Evolutionary conservation across 345 rosid species (phyloP), one percentile per base, ranked within the genome.

Genomic region (Firmiana major): DNA sequence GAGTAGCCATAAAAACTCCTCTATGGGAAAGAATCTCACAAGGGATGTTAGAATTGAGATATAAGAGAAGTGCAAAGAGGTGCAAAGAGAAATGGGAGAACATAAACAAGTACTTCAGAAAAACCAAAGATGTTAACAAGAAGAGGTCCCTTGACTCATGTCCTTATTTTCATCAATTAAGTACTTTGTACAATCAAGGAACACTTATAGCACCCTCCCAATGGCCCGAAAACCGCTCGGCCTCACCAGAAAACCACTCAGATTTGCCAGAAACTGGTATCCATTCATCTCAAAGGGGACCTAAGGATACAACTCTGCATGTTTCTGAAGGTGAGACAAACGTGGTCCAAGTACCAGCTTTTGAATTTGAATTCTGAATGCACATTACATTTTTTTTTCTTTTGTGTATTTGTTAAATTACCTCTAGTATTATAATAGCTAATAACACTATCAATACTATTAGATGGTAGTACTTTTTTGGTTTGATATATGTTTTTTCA

Each of bases 71-170:
- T 79, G 91, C 97, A 51, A 95, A 93, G 89, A 90, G 97, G 72
- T 95, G 99, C 82, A 95, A 95, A 84, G 98, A 95, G 91, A 95
- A 95, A 85, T 95, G 99, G 99, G 99, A 95, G 87, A 95, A 93
- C 88, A 93, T 93, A 77, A 95, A 95, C 91, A 95, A 95, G 86
- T 95, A 95, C 85, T 95, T 89, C 69, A 91, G 97, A 73, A 95
- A 93, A 87, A 95, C 97, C 59, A 95, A 90, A 78, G 89, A 95
- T 84, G 78, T 59, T 42, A 89, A 80, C 86, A 95, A 90, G 92
- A 93, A 89, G 88, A 88, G 96, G 83, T 88, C 97, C 49, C 76
- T 84, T 54, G 97, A 90, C 75, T 95, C 93, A 21, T 93, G 99
- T 71, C 99, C 98, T 77, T 95, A 95, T 77, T 95, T 95, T 83